Percentiles rank a stretch among this genome's conserved stretches.
These are phyloP conservation scores for Fraxinus greggii DNA, from an alignment of 305 asterid species.

Conservation along the genomic window DNA sequence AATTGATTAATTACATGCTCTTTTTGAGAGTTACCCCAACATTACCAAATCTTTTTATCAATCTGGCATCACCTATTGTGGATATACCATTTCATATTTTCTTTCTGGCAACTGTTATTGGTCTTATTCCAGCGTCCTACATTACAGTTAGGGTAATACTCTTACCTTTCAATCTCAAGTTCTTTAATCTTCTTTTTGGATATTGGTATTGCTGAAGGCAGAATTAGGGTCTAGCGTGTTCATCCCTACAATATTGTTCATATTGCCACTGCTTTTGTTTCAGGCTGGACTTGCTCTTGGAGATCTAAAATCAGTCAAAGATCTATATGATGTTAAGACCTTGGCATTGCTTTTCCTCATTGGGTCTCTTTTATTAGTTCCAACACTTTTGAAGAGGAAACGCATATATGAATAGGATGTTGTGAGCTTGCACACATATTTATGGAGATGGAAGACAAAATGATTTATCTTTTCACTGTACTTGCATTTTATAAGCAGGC, in stretches of 20 bases:
- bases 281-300: slow-evolving; percentile 66
- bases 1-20: slow-evolving; percentile 90
- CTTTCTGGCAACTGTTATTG: slow-evolving; percentile 77
- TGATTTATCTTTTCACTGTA: slow-evolving; percentile 14
- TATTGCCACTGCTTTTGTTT: slow-evolving; percentile 19
- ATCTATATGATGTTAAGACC: slow-evolving; percentile 43
- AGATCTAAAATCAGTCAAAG: slow-evolving; percentile 42
- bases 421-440: not conserved
- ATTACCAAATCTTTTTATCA: slow-evolving; percentile 82
- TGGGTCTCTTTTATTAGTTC: slow-evolving; percentile 35
- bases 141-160: slow-evolving; percentile 82
- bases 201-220: not conserved
- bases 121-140: slow-evolving; percentile 86
- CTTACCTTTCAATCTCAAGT: slow-evolving; percentile 1
- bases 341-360: slow-evolving; percentile 30
- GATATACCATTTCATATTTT: slow-evolving; percentile 84
- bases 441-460: not conserved
- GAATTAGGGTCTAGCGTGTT: not conserved
- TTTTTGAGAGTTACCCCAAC: slow-evolving; percentile 82
- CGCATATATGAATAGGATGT: slow-evolving; percentile 33
- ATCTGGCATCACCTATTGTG: slow-evolving; percentile 93
- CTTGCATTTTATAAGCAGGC: not conserved
- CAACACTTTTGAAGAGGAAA: slow-evolving; percentile 42
- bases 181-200: not conserved
- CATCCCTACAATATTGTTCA: not conserved